These are phyloP conservation scores for Carpinus fangiana DNA, from an alignment of 306 rosid species.

Conservation along the genomic window DNA sequence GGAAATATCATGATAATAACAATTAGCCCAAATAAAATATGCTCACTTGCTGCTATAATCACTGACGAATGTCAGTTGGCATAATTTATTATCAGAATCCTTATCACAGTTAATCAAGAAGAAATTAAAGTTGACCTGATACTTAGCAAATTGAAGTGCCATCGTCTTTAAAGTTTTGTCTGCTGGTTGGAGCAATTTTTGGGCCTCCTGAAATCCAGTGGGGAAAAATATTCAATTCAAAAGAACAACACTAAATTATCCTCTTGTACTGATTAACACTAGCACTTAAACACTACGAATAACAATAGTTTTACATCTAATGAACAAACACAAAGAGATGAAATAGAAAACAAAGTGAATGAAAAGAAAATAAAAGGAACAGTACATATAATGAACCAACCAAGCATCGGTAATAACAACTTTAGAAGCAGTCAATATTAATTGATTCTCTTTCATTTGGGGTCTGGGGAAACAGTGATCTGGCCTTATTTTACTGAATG, in stretches of 20 bases:
- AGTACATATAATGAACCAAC: background rate
- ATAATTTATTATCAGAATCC: constrained; percentile 14
- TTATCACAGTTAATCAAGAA: constrained; percentile 21
- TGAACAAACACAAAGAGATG: background rate
- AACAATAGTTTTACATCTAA: background rate
- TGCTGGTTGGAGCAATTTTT: constrained; percentile 88
- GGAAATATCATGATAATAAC: constrained; percentile 33
- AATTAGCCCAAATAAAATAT: constrained; percentile 22
- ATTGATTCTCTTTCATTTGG: no score
- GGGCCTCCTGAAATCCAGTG: constrained; percentile 76
- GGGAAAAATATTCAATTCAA: constrained; percentile 16
- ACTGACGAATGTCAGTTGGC: constrained; percentile 18
- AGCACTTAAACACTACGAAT: background rate
- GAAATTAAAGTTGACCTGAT: constrained; percentile 60
- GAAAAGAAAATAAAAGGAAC: no score
- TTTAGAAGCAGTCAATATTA: no score
- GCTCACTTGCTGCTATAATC: constrained; percentile 11
- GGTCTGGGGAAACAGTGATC: background rate
- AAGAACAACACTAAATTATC: background rate
- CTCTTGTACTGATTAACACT: background rate
- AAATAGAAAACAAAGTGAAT: background rate
- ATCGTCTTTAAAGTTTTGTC: constrained; percentile 82
- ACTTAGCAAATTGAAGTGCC: constrained; percentile 92
- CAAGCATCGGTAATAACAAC: background rate
- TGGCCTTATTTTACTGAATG: background rate